Base-by-base conservation (phyloP, 257 asterid genomes). In the Datura wrightii region DNA sequence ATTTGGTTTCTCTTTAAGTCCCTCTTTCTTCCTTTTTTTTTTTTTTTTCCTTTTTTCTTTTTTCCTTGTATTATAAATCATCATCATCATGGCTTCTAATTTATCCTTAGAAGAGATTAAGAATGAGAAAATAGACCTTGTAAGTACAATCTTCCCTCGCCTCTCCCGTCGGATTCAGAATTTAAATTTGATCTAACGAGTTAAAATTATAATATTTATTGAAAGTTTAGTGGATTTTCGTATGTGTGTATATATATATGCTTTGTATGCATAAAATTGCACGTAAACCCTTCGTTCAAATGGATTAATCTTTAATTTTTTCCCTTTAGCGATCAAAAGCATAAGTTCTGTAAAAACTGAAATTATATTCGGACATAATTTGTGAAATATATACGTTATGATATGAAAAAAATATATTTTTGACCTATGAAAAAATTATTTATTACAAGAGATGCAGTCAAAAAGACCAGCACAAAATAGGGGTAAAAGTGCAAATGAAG, bases 91-190 rank as follows among this genome's bases (percentile, higher is more conserved):
- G 83, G 55, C 83, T 0, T 79, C 83, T 6, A 54, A 24, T 24
- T 13, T 79, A 54, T 79, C 83, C 70, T 52, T 79, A 7, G 69
- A 79, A 52, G 55, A 56, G 39, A n/a, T 79, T 79, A 62, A 18
- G 31, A 79, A 79, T 46, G 83, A 55, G 83, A 44, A n/a, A 0
- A 54, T 79, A 36, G 83, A 79, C 56, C 83, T 79, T 56, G 83
- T 79, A 79, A 56, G 83, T 79, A 67, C n/a, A 53, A 9, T 48
- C 39, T 76, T 8, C 14, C 14, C 24, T 3, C 44, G 31, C 48
- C 39, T 52, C 48, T 15, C 8, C n/a, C 2, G 5, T 2, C 0
- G 8, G 46, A 65, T 34, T 34, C 44, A 34, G 1, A 65, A 34
- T 65, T 79, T 79, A 78, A 78, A 41, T 78, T 78, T 78, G 19